phyloP scores from a whole-genome alignment of 148 eudicot genomes.

The Rhododendron ovatum region DNA sequence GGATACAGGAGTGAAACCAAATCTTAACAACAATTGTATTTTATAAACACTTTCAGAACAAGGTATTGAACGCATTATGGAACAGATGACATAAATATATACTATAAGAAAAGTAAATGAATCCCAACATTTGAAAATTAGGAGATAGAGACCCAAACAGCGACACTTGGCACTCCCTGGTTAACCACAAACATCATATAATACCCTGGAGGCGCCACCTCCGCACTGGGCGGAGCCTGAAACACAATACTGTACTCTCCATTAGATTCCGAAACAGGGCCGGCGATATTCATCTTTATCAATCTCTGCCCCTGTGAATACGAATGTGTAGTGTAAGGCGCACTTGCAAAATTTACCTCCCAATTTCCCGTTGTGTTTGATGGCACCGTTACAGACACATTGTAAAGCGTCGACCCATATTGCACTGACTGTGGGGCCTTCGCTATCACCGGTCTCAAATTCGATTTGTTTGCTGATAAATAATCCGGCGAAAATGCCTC shows the following conservation, averaged over 20 bases:
- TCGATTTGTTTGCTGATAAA: slow-evolving; percentile 27
- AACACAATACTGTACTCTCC: slow-evolving; percentile 47
- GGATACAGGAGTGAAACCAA: neutral
- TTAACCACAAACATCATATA: slow-evolving; percentile 89
- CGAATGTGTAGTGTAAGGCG: slow-evolving; percentile 87
- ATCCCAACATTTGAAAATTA: no score
- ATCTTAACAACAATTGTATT: no score
- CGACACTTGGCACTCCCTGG: slow-evolving; percentile 76
- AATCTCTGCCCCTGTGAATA: slow-evolving; percentile 89
- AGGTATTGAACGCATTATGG: neutral
- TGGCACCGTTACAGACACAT: slow-evolving; percentile 27
- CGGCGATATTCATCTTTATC: slow-evolving; percentile 46
- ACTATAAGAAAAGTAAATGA: no score
- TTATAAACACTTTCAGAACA: neutral
- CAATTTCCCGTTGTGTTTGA: slow-evolving; percentile 32
- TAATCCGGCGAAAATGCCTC: slow-evolving; percentile 89
- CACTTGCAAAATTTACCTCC: slow-evolving; percentile 71
- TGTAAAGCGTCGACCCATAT: slow-evolving; percentile 14
- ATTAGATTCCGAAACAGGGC: slow-evolving; percentile 25
- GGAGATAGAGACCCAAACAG: slow-evolving; percentile 51
- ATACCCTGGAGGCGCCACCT: slow-evolving; percentile 81
- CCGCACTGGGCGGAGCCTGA: slow-evolving; percentile 51
- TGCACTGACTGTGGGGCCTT: slow-evolving; percentile 26
- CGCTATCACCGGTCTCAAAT: slow-evolving; percentile 39
- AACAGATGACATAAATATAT: no score